These are phyloP conservation scores for Phytophthora europaea DNA, from an alignment of 352 stramenopile genomes.

Conservation along the genomic window DNA sequence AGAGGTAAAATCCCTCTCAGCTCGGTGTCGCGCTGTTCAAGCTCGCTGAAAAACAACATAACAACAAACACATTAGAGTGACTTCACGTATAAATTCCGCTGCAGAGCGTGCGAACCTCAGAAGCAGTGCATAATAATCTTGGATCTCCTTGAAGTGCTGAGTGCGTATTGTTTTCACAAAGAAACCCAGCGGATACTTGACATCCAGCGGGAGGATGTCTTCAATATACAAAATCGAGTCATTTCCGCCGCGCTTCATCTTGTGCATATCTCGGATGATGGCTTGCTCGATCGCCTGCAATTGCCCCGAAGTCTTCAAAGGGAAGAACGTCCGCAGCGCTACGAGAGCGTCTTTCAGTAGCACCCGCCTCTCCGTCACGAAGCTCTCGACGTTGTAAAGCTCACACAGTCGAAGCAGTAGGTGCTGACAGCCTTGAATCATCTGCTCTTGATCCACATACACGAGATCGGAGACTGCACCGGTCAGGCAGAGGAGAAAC, in stretches of 20 bases:
- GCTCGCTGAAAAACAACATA: slow-evolving; percentile 44
- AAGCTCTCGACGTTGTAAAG: slow-evolving; percentile 72
- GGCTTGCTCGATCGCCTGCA: slow-evolving; percentile 80
- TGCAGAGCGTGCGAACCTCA: slow-evolving; percentile 39
- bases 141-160: slow-evolving; percentile 90
- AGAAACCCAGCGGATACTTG: slow-evolving; percentile 71
- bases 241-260: slow-evolving; percentile 73
- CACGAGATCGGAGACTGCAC: slow-evolving; percentile 73
- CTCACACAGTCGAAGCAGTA: slow-evolving; percentile 59
- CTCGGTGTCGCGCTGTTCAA: slow-evolving; percentile 60
- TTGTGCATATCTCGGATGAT: slow-evolving; percentile 87
- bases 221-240: slow-evolving; percentile 80
- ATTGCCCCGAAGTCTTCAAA: slow-evolving; percentile 74
- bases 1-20: slow-evolving; percentile 59
- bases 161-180: slow-evolving; percentile 80
- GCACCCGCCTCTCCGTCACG: slow-evolving; percentile 55
- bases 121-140: slow-evolving; percentile 71
- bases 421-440: slow-evolving; percentile 58
- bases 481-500: slow-evolving; percentile 78
- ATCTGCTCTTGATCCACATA: slow-evolving; percentile 81
- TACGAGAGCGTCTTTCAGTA: slow-evolving; percentile 81
- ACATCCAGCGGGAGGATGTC: slow-evolving; percentile 66
- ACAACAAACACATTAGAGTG: background rate
- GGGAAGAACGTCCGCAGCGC: slow-evolving; percentile 83
- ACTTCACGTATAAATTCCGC: background rate